Conservation (phyloP, 495 filamentous ascomycete species). For the Xylaria nigripes region DNA sequence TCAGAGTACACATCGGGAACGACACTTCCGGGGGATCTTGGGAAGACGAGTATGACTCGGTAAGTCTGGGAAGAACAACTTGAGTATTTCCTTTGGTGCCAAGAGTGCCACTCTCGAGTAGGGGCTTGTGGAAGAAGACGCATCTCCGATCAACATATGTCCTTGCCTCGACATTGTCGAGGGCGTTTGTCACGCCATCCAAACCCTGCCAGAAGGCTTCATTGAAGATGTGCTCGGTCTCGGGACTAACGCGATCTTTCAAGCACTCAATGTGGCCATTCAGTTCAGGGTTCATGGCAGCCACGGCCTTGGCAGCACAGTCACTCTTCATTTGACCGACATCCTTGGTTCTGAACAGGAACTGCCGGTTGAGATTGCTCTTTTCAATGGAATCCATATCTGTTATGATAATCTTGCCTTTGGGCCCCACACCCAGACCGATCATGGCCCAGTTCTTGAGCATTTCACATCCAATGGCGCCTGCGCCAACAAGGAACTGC, state of each 20-base stretch:
- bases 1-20: conserved; percentile 96
- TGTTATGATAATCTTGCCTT: conserved; percentile 83
- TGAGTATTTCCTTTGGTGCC: conserved; percentile 98
- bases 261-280: conserved; percentile 73
- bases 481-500: conserved; percentile 91
- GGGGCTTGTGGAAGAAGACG: conserved; percentile 96
- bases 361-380: conserved; percentile 97
- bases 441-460: conserved; percentile 99
- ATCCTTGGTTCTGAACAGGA: conserved; percentile 89
- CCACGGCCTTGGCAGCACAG: conserved; percentile 78
- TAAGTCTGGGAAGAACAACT: conserved; percentile 80
- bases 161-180: conserved; percentile 96
- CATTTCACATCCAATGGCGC: conserved; percentile 98
- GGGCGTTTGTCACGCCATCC: conserved; percentile 90
- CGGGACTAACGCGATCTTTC: conserved; percentile 81
- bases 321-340: conserved; percentile 97
- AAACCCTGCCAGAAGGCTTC: conserved; percentile 89
- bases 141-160: conserved; percentile 97
- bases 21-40: conserved; percentile 98
- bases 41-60: conserved; percentile 97
- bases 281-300: conserved; percentile 92
- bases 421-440: conserved; percentile 78
- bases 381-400: conserved; percentile 99
- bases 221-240: conserved; percentile 93
- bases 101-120: conserved; percentile 93